Percentiles rank a stretch among this genome's conserved stretches.
Conservation (phyloP, 139 green algal species). For the Spirogloea muscicola region DNA sequence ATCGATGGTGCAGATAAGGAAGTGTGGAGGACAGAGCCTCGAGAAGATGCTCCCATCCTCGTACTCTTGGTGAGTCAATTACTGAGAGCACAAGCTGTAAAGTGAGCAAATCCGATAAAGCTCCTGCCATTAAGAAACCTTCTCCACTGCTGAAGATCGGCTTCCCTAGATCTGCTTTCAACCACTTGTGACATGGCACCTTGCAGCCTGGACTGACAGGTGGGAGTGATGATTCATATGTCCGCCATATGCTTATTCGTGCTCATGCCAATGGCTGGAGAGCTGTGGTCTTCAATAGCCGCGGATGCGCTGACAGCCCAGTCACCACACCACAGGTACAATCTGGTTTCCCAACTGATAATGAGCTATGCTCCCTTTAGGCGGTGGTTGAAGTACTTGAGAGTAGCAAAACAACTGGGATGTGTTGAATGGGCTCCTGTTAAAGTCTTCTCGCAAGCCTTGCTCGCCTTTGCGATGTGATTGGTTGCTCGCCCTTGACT, state of each 20-base stretch:
- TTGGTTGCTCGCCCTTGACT: no score
- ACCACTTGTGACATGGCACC: background rate
- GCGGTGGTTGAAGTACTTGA: no score
- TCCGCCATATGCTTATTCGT: conserved; percentile 58
- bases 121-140: background rate
- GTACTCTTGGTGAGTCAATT: conserved; percentile 14
- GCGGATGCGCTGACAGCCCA: conserved; percentile 77
- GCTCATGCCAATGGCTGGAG: conserved; percentile 9
- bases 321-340: conserved; percentile 74
- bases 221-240: conserved; percentile 80
- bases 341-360: no score
- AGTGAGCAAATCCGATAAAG: background rate
- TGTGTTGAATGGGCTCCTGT: no score
- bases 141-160: background rate
- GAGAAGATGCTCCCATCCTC: background rate
- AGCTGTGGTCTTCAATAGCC: conserved; percentile 75
- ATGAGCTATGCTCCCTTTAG: background rate
- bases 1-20: conserved; percentile 47
- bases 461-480: no score
- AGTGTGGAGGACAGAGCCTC: background rate
- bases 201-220: conserved; percentile 87
- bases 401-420: no score
- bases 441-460: no score
- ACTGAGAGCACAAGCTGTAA: background rate
- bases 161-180: background rate